Evolutionary conservation across 176 grass and related monocot species (phyloP).

Genomic region (Bolboschoenus planiculmis): DNA sequence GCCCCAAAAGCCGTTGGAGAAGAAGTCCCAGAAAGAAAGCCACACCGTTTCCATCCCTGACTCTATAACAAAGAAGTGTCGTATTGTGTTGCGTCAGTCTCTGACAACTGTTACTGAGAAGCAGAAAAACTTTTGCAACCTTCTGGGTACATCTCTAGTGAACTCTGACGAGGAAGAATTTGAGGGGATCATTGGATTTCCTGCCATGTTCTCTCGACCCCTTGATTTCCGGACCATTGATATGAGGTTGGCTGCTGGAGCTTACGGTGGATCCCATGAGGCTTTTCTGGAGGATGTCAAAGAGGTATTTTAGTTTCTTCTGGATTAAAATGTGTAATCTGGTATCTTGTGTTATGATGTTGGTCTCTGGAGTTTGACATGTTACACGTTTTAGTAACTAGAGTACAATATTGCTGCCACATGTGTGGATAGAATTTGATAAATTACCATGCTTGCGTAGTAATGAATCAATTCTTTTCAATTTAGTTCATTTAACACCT

Average conservation of each 20-base stretch:
- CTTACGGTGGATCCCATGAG: slow-evolving; percentile 75
- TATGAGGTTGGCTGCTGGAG: slow-evolving; percentile 80
- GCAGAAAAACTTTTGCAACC: slow-evolving; percentile 84
- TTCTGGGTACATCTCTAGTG: slow-evolving; percentile 76
- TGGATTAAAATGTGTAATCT: background rate
- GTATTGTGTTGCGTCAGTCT: slow-evolving; percentile 48
- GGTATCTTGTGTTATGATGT: background rate
- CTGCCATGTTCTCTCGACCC: slow-evolving; percentile 89
- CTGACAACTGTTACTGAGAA: slow-evolving; percentile 66
- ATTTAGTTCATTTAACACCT: background rate
- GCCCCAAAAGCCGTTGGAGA: slow-evolving; percentile 32
- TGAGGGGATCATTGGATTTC: slow-evolving; percentile 94
- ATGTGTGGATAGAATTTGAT: background rate
- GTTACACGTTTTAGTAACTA: background rate
- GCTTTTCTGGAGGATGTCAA: slow-evolving; percentile 89
- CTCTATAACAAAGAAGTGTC: slow-evolving; percentile 73
- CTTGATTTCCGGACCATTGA: slow-evolving; percentile 97
- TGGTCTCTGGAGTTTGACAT: background rate
- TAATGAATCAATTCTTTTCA: background rate
- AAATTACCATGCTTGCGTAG: background rate
- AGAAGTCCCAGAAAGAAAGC: slow-evolving; percentile 20
- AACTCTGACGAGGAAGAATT: slow-evolving; percentile 90
- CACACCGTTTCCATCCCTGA: slow-evolving; percentile 69
- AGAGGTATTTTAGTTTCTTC: slow-evolving; percentile 42
- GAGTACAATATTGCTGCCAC: background rate